These are phyloP conservation scores for Yarrowia porcina DNA, from an alignment of 805 yeast species.

Conservation along the genomic window DNA sequence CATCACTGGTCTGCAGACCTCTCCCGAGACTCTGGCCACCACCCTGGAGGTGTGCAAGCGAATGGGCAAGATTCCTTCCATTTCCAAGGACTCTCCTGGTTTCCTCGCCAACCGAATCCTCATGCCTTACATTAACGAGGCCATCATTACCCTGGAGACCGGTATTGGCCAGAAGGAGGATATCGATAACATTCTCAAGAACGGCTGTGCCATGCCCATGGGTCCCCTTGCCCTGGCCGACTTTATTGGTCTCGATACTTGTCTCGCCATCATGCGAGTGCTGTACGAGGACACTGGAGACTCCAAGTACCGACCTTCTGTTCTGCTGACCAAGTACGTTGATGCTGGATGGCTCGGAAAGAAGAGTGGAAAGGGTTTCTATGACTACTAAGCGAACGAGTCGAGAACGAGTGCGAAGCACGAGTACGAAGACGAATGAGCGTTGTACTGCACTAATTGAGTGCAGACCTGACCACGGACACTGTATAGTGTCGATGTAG, in stretches of 20 bases:
- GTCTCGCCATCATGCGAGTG: slow-evolving; percentile 44
- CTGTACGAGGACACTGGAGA: slow-evolving; percentile 42
- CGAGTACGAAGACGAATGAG: too few species aligned
- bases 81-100: slow-evolving; percentile 44
- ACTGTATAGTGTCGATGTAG: too few species aligned
- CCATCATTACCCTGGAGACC: slow-evolving; percentile 41
- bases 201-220: slow-evolving; percentile 49
- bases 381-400: slow-evolving; percentile 38
- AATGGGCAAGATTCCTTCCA: slow-evolving; percentile 42
- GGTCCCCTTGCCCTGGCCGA: slow-evolving; percentile 46
- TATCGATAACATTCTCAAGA: slow-evolving; percentile 45
- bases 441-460: too few species aligned
- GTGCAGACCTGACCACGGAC: too few species aligned
- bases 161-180: slow-evolving; percentile 44
- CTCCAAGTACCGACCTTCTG: slow-evolving; percentile 44
- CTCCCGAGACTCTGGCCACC: slow-evolving; percentile 37
- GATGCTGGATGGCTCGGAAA: slow-evolving; percentile 45
- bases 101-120: slow-evolving; percentile 45
- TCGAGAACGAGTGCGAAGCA: too few species aligned
- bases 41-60: slow-evolving; percentile 38
- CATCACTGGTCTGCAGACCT: slow-evolving; percentile 44
- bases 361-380: slow-evolving; percentile 44
- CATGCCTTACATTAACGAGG: slow-evolving; percentile 47
- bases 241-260: slow-evolving; percentile 46
- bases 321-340: slow-evolving; percentile 40